A percentile compares a stretch with the other conserved stretches of the same genome.
These are phyloP conservation scores for Thermothielavioides terrestris DNA, from an alignment of 495 filamentous ascomycete species.

Conservation along the genomic window DNA sequence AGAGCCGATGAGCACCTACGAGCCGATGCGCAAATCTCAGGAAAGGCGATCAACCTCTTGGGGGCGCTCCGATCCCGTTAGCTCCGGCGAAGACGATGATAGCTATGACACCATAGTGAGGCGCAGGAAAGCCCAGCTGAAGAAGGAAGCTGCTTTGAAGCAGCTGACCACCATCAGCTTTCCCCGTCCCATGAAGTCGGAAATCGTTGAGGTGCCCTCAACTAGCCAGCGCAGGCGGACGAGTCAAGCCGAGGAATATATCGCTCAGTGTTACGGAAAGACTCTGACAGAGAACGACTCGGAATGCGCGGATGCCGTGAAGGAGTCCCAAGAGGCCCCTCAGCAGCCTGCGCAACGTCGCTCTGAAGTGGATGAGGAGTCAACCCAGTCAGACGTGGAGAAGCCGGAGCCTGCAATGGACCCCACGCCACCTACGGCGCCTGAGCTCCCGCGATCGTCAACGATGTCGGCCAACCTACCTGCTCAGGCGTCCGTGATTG, in stretches of 20 bases:
- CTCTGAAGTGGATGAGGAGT: slow-evolving; percentile 10
- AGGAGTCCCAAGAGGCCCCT: slow-evolving; percentile 23
- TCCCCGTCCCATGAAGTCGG: slow-evolving; percentile 18
- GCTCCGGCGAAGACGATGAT: slow-evolving; percentile 19
- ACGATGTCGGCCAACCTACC: not conserved
- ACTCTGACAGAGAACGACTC: slow-evolving; percentile 4
- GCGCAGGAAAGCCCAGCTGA: slow-evolving; percentile 18
- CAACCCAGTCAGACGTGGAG: slow-evolving; percentile 19
- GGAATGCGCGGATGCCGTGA: slow-evolving; percentile 24
- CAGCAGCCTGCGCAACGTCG: not conserved
- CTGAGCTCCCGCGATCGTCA: slow-evolving; percentile 8
- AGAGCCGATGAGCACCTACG: slow-evolving; percentile 24
- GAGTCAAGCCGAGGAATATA: slow-evolving; percentile 15
- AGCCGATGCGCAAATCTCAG: slow-evolving; percentile 28
- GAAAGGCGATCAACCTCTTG: slow-evolving; percentile 21
- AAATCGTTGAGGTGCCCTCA: slow-evolving; percentile 33
- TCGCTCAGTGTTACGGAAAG: slow-evolving; percentile 14
- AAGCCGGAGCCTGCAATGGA: slow-evolving; percentile 1
- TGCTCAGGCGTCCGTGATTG: not conserved
- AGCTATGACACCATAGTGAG: slow-evolving; percentile 12
- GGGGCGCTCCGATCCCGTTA: not conserved
- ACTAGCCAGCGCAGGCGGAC: slow-evolving; percentile 22
- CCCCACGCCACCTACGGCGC: not conserved
- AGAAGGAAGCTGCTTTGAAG: slow-evolving; percentile 29
- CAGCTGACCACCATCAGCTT: slow-evolving; percentile 32